phyloP scores from a whole-genome alignment of 768 basidiomycete genomes.

The Lentinula guzmanii region DNA sequence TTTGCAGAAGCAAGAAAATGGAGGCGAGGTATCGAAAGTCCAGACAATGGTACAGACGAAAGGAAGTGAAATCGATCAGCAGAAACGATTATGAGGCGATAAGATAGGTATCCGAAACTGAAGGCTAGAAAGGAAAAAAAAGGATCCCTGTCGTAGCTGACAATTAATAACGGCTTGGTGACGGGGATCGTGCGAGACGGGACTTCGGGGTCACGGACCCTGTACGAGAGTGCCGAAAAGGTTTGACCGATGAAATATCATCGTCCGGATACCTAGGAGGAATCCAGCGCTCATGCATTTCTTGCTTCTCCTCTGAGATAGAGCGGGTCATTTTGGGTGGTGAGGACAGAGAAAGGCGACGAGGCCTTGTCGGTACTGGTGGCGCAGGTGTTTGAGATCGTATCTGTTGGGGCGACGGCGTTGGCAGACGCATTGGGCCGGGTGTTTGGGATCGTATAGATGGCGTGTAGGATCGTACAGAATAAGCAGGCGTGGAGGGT shows the following conservation, averaged over 20 bases:
- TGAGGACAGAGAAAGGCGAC: constrained; percentile 42
- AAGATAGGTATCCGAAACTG: constrained; percentile 5
- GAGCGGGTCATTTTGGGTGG: constrained; percentile 56
- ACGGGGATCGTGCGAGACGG: constrained; percentile 1
- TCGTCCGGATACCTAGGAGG: constrained; percentile 29
- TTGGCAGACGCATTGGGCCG: constrained; percentile 21
- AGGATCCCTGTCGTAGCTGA: neutral
- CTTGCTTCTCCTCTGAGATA: constrained; percentile 61
- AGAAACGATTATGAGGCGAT: neutral
- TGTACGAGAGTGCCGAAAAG: neutral
- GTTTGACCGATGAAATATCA: constrained; percentile 7
- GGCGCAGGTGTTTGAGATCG: constrained; percentile 23
- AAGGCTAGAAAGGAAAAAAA: constrained; percentile 15
- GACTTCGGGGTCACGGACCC: constrained; percentile 6
- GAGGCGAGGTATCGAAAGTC: neutral
- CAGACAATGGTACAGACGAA: constrained; percentile 2
- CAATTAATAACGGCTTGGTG: constrained; percentile 5
- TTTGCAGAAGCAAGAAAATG: neutral
- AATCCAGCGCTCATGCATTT: constrained; percentile 62
- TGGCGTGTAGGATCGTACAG: constrained; percentile 20
- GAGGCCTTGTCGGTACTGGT: constrained; percentile 32
- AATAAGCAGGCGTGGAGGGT: constrained; percentile 17
- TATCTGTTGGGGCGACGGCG: constrained; percentile 18
- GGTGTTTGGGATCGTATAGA: constrained; percentile 25
- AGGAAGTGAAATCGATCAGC: neutral